Conservation (phyloP, 352 stramenopile species). For the Lagenidium sp. region DNA sequence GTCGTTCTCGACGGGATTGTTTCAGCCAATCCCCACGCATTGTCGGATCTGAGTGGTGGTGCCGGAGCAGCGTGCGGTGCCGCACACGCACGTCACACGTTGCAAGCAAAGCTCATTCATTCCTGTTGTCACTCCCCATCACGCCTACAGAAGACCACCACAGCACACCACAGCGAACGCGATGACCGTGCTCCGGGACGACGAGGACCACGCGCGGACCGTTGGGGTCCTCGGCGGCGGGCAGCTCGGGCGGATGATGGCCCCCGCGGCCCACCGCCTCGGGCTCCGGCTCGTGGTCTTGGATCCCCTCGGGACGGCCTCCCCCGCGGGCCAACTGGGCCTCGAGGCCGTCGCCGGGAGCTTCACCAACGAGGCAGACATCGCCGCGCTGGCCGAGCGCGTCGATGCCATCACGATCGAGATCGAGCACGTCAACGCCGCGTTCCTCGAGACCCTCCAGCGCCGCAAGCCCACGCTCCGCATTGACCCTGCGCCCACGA, state of each 20-base stretch:
- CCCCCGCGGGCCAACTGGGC: slow-evolving; percentile 64
- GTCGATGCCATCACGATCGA: slow-evolving; percentile 96
- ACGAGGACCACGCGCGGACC: slow-evolving; percentile 26
- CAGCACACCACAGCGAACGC: no score
- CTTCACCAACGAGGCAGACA: slow-evolving; percentile 63
- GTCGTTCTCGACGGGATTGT: no score
- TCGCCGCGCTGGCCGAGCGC: slow-evolving; percentile 58
- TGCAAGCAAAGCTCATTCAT: no score
- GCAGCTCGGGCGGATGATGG: slow-evolving; percentile 98
- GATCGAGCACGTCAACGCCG: slow-evolving; percentile 98
- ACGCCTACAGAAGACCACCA: no score
- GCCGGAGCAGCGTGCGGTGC: no score
- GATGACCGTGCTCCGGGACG: slow-evolving; percentile 48
- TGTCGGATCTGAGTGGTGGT: no score
- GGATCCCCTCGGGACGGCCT: slow-evolving; percentile 80
- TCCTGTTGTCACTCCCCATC: no score
- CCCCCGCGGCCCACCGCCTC: slow-evolving; percentile 91
- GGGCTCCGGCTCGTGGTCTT: slow-evolving; percentile 91
- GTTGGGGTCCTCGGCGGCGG: slow-evolving; percentile 93
- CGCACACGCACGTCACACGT: no score
- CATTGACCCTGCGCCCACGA: slow-evolving; percentile 82
- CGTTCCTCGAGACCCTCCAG: slow-evolving; percentile 87
- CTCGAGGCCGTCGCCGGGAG: slow-evolving; percentile 61
- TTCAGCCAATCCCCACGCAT: no score
- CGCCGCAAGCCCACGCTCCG: no score